Evolutionary conservation across 2,329 filamentous ascomycete genomes (phyloP).

Genomic region (Arthrinium phaeospermum): DNA sequence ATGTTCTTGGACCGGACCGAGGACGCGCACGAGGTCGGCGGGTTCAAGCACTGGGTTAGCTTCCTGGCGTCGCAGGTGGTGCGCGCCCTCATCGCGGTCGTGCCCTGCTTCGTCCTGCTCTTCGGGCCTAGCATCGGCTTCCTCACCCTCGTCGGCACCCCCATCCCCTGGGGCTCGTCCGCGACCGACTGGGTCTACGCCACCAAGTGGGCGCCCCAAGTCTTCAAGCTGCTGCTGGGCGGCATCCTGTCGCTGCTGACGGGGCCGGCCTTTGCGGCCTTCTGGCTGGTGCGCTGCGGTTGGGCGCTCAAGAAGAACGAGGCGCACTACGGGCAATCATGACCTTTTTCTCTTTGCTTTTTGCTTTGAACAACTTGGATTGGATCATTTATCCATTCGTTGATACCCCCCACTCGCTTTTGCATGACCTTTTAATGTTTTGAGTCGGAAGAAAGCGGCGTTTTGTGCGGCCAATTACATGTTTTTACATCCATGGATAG

Average conservation of each 20-base stretch:
- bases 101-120: slow-evolving; percentile 48
- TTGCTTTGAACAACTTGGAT: not conserved
- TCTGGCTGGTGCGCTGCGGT: slow-evolving; percentile 57
- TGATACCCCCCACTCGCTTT: slow-evolving; percentile 1
- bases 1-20: slow-evolving; percentile 45
- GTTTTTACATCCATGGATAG: not conserved
- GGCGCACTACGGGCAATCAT: slow-evolving; percentile 30
- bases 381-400: not conserved
- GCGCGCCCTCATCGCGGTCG: slow-evolving; percentile 43
- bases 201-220: slow-evolving; percentile 50
- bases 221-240: slow-evolving; percentile 57
- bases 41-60: slow-evolving; percentile 37
- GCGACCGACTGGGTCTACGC: slow-evolving; percentile 51
- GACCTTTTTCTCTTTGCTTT: not conserved
- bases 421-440: not conserved
- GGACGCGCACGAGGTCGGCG: slow-evolving; percentile 35
- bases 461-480: not conserved
- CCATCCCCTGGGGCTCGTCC: slow-evolving; percentile 38
- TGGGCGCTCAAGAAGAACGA: slow-evolving; percentile 45
- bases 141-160: slow-evolving; percentile 45
- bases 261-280: slow-evolving; percentile 53
- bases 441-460: not conserved
- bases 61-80: slow-evolving; percentile 45
- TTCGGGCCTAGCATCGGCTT: slow-evolving; percentile 52
- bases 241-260: slow-evolving; percentile 51